A percentile compares a stretch with the other conserved stretches of the same genome.
Conservation (phyloP, 2,329 filamentous ascomycete genomes). For the Chalaropsis thielavioides region DNA sequence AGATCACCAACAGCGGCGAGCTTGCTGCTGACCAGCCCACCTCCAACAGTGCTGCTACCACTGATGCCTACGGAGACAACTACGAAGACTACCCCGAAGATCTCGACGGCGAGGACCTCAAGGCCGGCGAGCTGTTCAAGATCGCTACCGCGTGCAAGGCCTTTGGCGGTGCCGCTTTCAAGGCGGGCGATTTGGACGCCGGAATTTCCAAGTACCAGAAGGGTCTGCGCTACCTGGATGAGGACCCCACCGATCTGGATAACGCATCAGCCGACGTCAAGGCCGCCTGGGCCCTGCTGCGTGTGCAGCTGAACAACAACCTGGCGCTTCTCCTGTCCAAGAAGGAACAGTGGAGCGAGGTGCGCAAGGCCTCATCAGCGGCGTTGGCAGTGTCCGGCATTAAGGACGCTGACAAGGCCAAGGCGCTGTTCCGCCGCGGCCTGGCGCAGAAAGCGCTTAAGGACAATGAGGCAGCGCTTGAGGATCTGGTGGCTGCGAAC, state of each 20-base stretch:
- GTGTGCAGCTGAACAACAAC: constrained; percentile 81
- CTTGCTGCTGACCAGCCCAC: constrained; percentile 57
- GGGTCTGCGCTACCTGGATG: constrained; percentile 74
- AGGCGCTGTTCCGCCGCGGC: constrained; percentile 74
- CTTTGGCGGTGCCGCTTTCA: constrained; percentile 87
- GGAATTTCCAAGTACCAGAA: constrained; percentile 92
- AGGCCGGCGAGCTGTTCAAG: constrained; percentile 46
- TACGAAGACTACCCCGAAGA: constrained; percentile 97
- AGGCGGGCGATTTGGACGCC: constrained; percentile 52
- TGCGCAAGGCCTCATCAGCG: constrained; percentile 51
- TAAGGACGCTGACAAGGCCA: constrained; percentile 66
- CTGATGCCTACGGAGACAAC: constrained; percentile 72
- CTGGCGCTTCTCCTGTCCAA: constrained; percentile 75
- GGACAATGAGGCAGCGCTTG: constrained; percentile 69
- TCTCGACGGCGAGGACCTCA: constrained; percentile 41
- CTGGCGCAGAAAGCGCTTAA: constrained; percentile 61
- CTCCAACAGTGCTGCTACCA: constrained; percentile 49
- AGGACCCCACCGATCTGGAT: constrained; percentile 57
- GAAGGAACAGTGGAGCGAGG: constrained; percentile 56
- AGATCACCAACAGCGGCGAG: constrained; percentile 75
- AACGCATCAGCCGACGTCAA: constrained; percentile 55
- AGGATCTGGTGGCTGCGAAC: constrained; percentile 61
- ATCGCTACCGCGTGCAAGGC: constrained; percentile 79
- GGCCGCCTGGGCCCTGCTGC: constrained; percentile 53
- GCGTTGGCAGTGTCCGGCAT: constrained; percentile 55